Evolutionary conservation across 1,284 basidiomycete genomes (phyloP).

Genomic region (Xerocomus amazonicus): DNA sequence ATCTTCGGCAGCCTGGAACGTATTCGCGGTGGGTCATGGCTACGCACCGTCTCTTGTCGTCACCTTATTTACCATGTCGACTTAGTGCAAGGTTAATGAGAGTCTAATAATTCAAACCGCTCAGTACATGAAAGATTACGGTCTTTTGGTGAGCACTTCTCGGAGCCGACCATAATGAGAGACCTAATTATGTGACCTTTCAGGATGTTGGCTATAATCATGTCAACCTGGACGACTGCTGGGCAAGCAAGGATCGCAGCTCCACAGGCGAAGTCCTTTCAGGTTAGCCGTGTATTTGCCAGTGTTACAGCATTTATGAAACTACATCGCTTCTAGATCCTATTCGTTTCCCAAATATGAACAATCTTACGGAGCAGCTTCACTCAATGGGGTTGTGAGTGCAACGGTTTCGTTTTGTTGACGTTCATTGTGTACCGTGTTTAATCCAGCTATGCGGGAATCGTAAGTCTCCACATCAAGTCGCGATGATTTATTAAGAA

Average conservation of each 20-base stretch:
- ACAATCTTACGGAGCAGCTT: slow-evolving; percentile 45
- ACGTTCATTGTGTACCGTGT: slow-evolving; percentile 1
- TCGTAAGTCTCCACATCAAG: slow-evolving; percentile 34
- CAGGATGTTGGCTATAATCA: slow-evolving; percentile 52
- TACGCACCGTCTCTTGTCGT: not conserved
- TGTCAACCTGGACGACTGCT: slow-evolving; percentile 59
- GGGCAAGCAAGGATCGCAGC: slow-evolving; percentile 47
- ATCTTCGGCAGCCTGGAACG: slow-evolving; percentile 25
- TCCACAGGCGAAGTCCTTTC: slow-evolving; percentile 46
- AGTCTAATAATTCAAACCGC: slow-evolving; percentile 47
- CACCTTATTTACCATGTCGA: not conserved
- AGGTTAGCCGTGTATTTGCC: slow-evolving; percentile 21
- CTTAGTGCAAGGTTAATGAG: slow-evolving; percentile 38
- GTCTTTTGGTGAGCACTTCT: slow-evolving; percentile 38
- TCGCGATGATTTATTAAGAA: not conserved
- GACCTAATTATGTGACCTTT: not conserved
- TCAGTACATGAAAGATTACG: slow-evolving; percentile 44
- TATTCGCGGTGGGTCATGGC: slow-evolving; percentile 18
- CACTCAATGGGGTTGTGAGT: slow-evolving; percentile 52
- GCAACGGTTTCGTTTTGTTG: not conserved
- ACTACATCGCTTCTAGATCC: slow-evolving; percentile 22
- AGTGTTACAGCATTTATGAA: slow-evolving; percentile 31
- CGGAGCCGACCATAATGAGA: not conserved
- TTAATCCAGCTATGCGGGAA: slow-evolving; percentile 45
- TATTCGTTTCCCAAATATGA: slow-evolving; percentile 41